Base-by-base conservation (phyloP, 306 rosid species). In the Crotalaria pallida region DNA sequence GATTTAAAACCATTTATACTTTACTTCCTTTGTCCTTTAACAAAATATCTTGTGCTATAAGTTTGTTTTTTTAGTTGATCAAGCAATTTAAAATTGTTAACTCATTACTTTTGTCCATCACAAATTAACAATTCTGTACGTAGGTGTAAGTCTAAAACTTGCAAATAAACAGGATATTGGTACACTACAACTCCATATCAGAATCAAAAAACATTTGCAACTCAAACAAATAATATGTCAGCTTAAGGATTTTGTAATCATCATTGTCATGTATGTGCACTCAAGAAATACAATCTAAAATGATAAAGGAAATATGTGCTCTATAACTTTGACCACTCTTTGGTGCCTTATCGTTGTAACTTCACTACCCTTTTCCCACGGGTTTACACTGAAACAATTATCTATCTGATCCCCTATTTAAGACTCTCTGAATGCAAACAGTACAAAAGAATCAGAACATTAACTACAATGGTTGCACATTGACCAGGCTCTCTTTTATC, bases 391-490 rank as follows among this genome's bases (percentile, higher is more conserved):
- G 69, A 68, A 67, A 65, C 13, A 73, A 38, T 59, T 47, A 49
- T 49, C 78, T 72, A 58, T 40, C 81, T 74, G 71, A 56, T 67
- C 64, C 65, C 58, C 78, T 76, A 79, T 72, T 80, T 75, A 82
- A 78, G 41, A 78, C 34, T 73, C 78, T 77, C 75, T 65, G 67
- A 69, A 52, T 58, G 58, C 64, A 75, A 74, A 74, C 43, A 77
- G 68, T 31, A 41, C 72, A 73, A 78, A 77, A 80, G 63, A 77
- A 74, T 69, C 58, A 64, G 60, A 77, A 82, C 77, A 41, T 76
- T 68, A 83, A 81, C 83, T 89, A 85, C 89, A 89, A 77, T 76
- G 80, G 80, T 50, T 53, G 77, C 81, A 81, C 31, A 61, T 81
- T 29, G 69, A 36, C 67, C 22, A 26, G 57, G 44, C 52, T 72